Evolutionary conservation across 441 rosid species (phyloP).

Genomic region (Eruca vesicaria): DNA sequence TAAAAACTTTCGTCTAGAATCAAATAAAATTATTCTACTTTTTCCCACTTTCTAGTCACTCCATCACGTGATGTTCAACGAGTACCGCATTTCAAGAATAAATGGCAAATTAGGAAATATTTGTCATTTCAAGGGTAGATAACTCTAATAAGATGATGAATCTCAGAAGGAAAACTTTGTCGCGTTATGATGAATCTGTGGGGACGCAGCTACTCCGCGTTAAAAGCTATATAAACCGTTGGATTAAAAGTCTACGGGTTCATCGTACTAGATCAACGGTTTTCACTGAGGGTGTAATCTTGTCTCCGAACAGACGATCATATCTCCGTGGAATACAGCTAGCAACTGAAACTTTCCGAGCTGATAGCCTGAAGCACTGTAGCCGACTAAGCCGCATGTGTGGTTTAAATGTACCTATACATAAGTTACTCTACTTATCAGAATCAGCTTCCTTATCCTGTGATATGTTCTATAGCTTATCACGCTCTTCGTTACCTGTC

Average conservation of each 20-base stretch:
- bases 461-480: not conserved
- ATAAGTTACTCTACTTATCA: not conserved
- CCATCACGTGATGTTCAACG: conserved; percentile 50
- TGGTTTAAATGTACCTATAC: conserved; percentile 13
- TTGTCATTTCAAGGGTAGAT: conserved; percentile 29
- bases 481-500: conserved; percentile 47
- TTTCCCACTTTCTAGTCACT: conserved; percentile 3
- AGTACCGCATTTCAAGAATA: conserved; percentile 38
- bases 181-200: conserved; percentile 47
- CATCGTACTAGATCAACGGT: conserved; percentile 19
- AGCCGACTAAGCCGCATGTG: conserved; percentile 72
- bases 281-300: not conserved
- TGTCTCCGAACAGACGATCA: conserved; percentile 12
- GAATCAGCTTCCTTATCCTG: rapidly evolving
- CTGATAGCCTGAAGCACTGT: conserved; percentile 59
- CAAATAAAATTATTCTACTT: not conserved
- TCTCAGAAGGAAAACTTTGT: conserved; percentile 44
- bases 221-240: conserved; percentile 9
- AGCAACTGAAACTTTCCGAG: conserved; percentile 70
- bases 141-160: not conserved
- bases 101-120: conserved; percentile 50
- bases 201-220: conserved; percentile 11
- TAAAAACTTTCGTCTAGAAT: not conserved
- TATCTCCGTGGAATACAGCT: conserved; percentile 42
- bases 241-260: conserved; percentile 7